phyloP scores from a whole-genome alignment of 2,329 filamentous ascomycete species.

The Thielaviopsis ethacetica region DNA sequence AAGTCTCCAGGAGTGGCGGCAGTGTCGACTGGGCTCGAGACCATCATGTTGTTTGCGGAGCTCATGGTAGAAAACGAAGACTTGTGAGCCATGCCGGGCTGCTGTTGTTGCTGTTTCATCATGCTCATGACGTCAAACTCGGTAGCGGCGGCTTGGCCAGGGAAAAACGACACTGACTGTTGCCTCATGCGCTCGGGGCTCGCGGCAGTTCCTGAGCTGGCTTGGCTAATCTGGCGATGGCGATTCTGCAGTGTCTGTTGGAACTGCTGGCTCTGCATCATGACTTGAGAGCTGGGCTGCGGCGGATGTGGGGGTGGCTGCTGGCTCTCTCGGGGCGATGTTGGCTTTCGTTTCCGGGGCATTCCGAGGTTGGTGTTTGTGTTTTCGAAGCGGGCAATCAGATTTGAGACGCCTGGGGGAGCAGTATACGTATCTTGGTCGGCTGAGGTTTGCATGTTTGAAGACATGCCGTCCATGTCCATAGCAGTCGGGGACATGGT shows the following conservation, averaged over 20 bases:
- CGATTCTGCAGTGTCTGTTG: conserved; percentile 13
- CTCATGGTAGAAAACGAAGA: neutral
- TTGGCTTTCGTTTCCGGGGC: conserved; percentile 5
- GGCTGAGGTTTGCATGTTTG: neutral
- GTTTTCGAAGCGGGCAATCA: conserved; percentile 12
- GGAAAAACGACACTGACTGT: neutral
- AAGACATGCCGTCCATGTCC: neutral
- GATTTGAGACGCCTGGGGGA: conserved; percentile 8
- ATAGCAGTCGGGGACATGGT: neutral
- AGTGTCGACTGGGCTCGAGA: conserved; percentile 3
- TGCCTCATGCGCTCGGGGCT: conserved; percentile 1
- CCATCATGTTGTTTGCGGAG: neutral
- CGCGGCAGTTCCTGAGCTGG: neutral
- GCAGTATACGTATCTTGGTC: neutral
- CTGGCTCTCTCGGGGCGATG: conserved; percentile 4
- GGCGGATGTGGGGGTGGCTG: conserved; percentile 2
- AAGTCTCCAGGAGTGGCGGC: neutral
- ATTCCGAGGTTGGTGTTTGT: neutral
- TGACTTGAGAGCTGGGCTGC: neutral
- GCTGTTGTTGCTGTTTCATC: neutral
- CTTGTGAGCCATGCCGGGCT: neutral
- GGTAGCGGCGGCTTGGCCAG: neutral
- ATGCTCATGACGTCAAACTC: conserved; percentile 1
- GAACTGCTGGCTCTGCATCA: conserved; percentile 6
- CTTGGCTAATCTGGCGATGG: conserved; percentile 9